Conservation (phyloP, 2,329 filamentous ascomycete genomes). For the Aspergillus carbonarius region DNA sequence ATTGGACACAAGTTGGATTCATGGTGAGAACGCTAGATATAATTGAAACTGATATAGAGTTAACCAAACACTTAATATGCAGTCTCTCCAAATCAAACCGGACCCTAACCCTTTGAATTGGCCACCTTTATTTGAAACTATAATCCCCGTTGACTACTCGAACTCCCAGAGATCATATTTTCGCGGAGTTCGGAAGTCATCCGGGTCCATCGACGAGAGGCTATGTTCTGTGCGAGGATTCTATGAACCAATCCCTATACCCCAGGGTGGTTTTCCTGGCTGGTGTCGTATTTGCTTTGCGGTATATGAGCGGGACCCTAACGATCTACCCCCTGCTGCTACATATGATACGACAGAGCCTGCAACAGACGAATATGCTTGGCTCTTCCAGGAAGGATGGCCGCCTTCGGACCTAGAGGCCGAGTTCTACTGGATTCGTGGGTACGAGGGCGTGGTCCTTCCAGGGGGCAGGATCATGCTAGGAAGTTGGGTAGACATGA, state of each 20-base stretch:
- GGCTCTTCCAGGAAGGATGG: constrained; percentile 17
- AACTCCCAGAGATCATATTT: constrained; percentile 23
- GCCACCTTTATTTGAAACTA: constrained; percentile 26
- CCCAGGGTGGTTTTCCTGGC: constrained; percentile 32
- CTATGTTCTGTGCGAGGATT: constrained; percentile 35
- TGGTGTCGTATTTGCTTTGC: constrained; percentile 41
- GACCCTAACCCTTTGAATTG: constrained; percentile 23
- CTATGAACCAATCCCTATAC: constrained; percentile 28
- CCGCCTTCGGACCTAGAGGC: constrained; percentile 12
- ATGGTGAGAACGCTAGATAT: constrained; percentile 22
- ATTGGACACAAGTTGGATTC: constrained; percentile 21
- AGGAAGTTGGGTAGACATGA: constrained; percentile 47
- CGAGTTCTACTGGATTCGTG: constrained; percentile 40
- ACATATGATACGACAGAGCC: constrained; percentile 17
- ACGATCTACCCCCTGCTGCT: constrained; percentile 18
- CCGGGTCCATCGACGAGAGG: constrained; percentile 8
- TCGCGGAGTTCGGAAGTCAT: constrained; percentile 23
- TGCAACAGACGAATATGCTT: background rate
- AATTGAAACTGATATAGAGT: background rate
- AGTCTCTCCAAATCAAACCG: constrained; percentile 26
- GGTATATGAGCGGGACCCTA: constrained; percentile 28
- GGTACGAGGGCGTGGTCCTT: constrained; percentile 50
- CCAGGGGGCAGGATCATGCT: constrained; percentile 50
- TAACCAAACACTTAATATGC: background rate
- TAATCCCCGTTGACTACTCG: constrained; percentile 17